A percentile compares a stretch with the other conserved stretches of the same genome.
phyloP scores from a whole-genome alignment of 331 rosid genomes.

The Erythrophleum ivorense region DNA sequence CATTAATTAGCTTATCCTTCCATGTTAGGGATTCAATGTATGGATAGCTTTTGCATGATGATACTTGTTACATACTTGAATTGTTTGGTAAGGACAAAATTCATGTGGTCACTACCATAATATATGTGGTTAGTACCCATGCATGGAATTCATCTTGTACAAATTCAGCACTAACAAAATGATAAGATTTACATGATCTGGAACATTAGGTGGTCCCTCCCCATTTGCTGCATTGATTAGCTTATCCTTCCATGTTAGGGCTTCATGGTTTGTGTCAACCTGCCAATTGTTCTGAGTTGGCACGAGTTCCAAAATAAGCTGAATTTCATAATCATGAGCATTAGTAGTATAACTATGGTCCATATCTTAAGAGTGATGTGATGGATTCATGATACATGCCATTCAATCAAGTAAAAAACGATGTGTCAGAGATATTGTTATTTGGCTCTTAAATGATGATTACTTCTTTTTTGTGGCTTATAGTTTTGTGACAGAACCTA shows the following conservation, averaged over 20 bases:
- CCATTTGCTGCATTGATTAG: neutral
- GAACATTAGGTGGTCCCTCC: neutral
- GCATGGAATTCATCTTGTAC: neutral
- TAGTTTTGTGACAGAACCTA: conserved; percentile 61
- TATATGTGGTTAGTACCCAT: neutral
- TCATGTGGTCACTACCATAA: neutral
- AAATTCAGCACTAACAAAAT: neutral
- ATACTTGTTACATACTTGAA: neutral
- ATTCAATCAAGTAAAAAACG: neutral
- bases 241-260: neutral
- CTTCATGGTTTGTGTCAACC: conserved; percentile 4
- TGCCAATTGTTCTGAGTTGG: neutral
- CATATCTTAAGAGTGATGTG: neutral
- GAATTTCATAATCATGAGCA: neutral
- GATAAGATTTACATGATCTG: neutral
- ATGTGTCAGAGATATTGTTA: neutral
- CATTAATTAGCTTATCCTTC: neutral
- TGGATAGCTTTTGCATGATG: conserved; percentile 13
- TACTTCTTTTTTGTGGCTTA: conserved; percentile 31
- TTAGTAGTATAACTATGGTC: neutral
- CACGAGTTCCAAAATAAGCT: neutral
- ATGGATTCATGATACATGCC: neutral
- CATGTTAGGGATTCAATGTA: conserved; percentile 50
- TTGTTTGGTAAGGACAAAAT: neutral
- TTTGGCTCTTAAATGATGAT: neutral